phyloP scores from a whole-genome alignment of 331 rosid genomes.

The Quercus lobata region DNA sequence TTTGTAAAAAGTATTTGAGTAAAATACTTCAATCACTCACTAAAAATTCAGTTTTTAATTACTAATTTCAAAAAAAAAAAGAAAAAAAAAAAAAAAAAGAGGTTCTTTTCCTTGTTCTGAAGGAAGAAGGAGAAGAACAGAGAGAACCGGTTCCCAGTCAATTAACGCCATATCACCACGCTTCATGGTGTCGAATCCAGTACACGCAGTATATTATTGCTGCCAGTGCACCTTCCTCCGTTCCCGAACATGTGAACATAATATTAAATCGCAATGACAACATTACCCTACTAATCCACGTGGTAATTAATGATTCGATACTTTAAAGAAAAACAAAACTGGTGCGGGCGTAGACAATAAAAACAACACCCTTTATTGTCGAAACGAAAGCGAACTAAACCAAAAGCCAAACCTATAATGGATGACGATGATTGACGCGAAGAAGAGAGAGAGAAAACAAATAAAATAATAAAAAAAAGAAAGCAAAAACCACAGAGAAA shows the following conservation, averaged over 20 bases:
- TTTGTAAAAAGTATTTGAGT: too few species aligned
- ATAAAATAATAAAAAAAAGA: neutral
- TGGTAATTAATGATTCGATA: neutral
- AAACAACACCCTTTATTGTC: neutral
- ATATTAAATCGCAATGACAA: neutral
- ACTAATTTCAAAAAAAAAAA: too few species aligned
- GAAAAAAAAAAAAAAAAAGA: too few species aligned
- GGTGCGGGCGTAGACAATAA: too few species aligned
- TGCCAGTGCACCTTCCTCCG: neutral
- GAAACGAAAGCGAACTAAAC: neutral
- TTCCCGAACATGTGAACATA: too few species aligned
- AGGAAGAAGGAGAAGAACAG: too few species aligned
- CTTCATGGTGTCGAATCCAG: neutral
- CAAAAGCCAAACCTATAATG: neutral
- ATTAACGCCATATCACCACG: neutral
- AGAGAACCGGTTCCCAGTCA: neutral
- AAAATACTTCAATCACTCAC: too few species aligned
- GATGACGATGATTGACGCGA: conserved; percentile 4
- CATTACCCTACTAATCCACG: neutral
- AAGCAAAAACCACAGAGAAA: neutral
- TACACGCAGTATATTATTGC: neutral
- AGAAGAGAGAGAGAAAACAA: neutral
- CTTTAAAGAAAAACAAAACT: neutral
- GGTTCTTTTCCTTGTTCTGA: too few species aligned
- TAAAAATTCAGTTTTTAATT: too few species aligned